Conservation (phyloP, 2,329 filamentous ascomycete species). For the Aspergillus tanneri region DNA sequence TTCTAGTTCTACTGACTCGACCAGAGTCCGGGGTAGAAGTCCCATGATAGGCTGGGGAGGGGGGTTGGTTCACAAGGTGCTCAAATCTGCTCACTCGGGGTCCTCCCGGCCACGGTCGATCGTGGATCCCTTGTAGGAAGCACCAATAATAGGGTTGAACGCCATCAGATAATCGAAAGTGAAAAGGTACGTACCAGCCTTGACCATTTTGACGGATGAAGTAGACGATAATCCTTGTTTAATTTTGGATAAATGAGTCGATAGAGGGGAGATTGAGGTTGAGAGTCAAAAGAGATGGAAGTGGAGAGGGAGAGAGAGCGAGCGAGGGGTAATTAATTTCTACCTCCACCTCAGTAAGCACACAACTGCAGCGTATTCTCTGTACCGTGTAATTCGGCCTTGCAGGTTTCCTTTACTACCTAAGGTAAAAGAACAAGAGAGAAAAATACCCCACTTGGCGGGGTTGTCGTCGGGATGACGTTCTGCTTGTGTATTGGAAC, state of each 20-base stretch:
- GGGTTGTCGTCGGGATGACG: constrained; percentile 26
- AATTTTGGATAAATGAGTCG: constrained; percentile 13
- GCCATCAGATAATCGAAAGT: constrained; percentile 13
- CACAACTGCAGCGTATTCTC: too few relatives aligned
- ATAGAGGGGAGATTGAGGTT: constrained; percentile 12
- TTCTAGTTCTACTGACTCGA: constrained; percentile 1
- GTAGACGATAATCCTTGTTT: constrained; percentile 31
- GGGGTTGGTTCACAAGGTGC: constrained; percentile 37
- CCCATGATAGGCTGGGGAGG: constrained; percentile 31
- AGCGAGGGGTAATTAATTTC: constrained; percentile 11
- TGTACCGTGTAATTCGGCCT: background rate
- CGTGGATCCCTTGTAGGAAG: constrained; percentile 23
- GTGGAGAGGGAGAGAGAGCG: constrained; percentile 19
- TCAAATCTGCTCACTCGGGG: constrained; percentile 45
- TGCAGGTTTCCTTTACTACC: too few relatives aligned
- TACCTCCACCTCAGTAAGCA: too few relatives aligned
- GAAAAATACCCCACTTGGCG: constrained; percentile 20
- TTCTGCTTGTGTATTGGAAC: constrained; percentile 17
- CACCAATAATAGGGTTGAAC: constrained; percentile 21
- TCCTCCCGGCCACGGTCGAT: constrained; percentile 32
- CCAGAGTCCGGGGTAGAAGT: constrained; percentile 5
- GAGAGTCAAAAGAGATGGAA: constrained; percentile 23
- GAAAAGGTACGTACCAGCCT: constrained; percentile 71
- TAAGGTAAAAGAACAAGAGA: background rate
- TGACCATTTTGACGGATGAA: constrained; percentile 85